phyloP scores from a whole-genome alignment of 1,284 basidiomycete species.

The Bondarzewia mesenterica region DNA sequence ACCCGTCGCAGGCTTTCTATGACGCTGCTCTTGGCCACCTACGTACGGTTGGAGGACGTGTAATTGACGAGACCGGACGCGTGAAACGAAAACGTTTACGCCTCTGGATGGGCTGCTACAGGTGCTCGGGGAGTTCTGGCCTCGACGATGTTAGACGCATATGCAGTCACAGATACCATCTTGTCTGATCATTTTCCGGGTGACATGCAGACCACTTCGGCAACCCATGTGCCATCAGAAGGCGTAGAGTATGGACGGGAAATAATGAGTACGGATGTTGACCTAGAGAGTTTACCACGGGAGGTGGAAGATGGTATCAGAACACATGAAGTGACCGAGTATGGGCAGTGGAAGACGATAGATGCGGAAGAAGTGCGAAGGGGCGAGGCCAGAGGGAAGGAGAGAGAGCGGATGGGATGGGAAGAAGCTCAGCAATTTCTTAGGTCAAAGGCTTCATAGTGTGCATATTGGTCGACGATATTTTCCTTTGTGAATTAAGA shows the following conservation, averaged over 20 bases:
- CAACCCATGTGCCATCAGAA: conserved; percentile 9
- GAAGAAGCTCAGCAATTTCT: conserved; percentile 40
- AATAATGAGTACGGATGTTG: conserved; percentile 11
- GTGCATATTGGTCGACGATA: too few relatives aligned
- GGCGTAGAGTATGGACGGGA: not conserved
- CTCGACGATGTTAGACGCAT: conserved; percentile 91
- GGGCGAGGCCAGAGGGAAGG: conserved; percentile 56
- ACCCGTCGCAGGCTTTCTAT: conserved; percentile 46
- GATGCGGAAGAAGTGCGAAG: conserved; percentile 58
- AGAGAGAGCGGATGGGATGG: conserved; percentile 75
- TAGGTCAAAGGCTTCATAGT: conserved; percentile 8
- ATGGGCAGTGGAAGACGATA: conserved; percentile 63
- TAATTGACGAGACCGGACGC: conserved; percentile 36
- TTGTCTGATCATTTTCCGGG: conserved; percentile 41
- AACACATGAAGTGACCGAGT: conserved; percentile 42
- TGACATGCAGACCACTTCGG: not conserved
- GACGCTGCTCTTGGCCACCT: conserved; percentile 47
- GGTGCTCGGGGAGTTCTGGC: conserved; percentile 93
- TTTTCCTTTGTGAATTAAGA: too few relatives aligned
- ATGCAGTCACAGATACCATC: conserved; percentile 68
- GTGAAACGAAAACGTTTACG: conserved; percentile 68
- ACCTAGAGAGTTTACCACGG: conserved; percentile 26
- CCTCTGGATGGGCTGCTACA: conserved; percentile 89
- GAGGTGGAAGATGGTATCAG: conserved; percentile 50
- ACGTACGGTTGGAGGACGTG: conserved; percentile 42